Evolutionary conservation across 208 protist species (phyloP).

Genomic region (Crithidia sp.): DNA sequence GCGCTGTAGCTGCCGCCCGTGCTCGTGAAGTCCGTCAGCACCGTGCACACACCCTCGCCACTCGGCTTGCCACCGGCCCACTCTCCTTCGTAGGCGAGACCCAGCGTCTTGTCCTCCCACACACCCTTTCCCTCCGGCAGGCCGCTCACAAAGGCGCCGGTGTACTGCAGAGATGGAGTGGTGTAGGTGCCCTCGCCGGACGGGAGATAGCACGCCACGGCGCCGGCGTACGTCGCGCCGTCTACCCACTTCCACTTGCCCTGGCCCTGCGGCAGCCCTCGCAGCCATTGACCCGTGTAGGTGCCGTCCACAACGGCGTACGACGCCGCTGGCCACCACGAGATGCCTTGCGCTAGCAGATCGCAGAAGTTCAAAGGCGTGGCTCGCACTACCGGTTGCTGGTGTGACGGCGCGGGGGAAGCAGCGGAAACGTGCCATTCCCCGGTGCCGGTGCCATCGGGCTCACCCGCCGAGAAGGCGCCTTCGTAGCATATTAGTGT

Average conservation of each 20-base stretch:
- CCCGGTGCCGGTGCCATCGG: constrained; percentile 66
- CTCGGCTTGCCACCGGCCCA: constrained; percentile 63
- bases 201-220: constrained; percentile 40
- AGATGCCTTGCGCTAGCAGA: constrained; percentile 10
- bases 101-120: constrained; percentile 35
- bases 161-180: constrained; percentile 48
- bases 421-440: constrained; percentile 36
- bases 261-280: constrained; percentile 61
- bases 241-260: constrained; percentile 73
- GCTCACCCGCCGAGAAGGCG: constrained; percentile 63
- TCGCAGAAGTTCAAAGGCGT: constrained; percentile 18
- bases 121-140: constrained; percentile 53
- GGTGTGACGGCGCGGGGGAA: background rate
- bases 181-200: constrained; percentile 60
- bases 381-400: constrained; percentile 1
- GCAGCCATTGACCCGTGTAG: constrained; percentile 72
- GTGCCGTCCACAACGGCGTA: constrained; percentile 48
- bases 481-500: constrained; percentile 75
- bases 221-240: constrained; percentile 65
- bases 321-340: constrained; percentile 19
- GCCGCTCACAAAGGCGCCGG: constrained; percentile 58
- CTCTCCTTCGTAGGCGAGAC: constrained; percentile 56
- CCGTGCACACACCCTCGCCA: constrained; percentile 59
- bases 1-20: background rate
- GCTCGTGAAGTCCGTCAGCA: constrained; percentile 3